Evolutionary conservation across 768 basidiomycete species (phyloP), one percentile per base, ranked within the genome.

Genomic region (Lactarius hengduanensis): DNA sequence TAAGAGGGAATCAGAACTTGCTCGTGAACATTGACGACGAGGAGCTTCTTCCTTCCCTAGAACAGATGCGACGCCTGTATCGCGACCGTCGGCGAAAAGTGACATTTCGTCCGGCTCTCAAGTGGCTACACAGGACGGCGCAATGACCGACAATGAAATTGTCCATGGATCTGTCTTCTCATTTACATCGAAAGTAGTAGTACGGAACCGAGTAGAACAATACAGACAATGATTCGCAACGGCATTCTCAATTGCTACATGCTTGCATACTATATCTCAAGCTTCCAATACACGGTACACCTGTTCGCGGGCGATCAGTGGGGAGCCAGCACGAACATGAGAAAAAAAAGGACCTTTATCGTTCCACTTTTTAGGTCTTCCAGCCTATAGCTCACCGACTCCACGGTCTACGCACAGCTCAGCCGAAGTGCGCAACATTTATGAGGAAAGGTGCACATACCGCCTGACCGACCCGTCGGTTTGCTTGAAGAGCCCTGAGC

Each of bases 321-420:
- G 15, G 8, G 41, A 34, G 15, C 26, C 4, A 26, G 28, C 3
- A 41, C 32, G 20, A 50, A 22, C 22, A 18, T 3, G 13, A 9
- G 34, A n/a, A 5, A 34, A 34, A 50, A 30, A 26, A 57, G 26
- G 71, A 93, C 92, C 84, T 92, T 90, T 53, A 94, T 83, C 30
- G 80, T 77, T 13, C 94, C 94, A 72, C 86, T 91, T 79, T 95
- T 95, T 72, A 96, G 74, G 79, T 96, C 94, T 50, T 96, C 93
- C 75, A 94, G 77, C 63, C 91, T 84, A 78, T 95, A 96, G 72
- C 90, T 94, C n/a, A 85, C 88, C 59, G 80, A 81, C 72, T 94
- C 92, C 36, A 94, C 88, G 69, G 79, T 84, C 82, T 83, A 72
- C 41, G 4, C 43, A 30, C 9, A 16, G 5, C 34, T 69, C 54